Base-by-base conservation (phyloP, 2,329 filamentous ascomycete species). In the Aureobasidium subglaciale region DNA sequence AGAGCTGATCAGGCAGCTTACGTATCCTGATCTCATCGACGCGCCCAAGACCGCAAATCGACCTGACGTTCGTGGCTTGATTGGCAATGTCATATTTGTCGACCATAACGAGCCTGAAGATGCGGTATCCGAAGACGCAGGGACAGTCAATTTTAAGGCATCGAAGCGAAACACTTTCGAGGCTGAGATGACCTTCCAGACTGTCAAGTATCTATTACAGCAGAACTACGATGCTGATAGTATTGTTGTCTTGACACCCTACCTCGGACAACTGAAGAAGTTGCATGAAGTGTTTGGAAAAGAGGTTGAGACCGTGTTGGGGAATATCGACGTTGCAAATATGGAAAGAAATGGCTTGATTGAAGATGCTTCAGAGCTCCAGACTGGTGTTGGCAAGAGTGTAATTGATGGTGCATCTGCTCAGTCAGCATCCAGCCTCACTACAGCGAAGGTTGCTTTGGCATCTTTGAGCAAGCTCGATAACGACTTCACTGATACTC, bases 201-300 rank as follows among this genome's bases (percentile, higher is more conserved):
- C 88, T 0, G 81, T 88, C 0, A 75, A 75, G 0, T 85, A 90
- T 62, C 67, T 90, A 1, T 72, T 85, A 2, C 75, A 78, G 0
- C 86, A 90, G 63, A 85, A 85, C 0, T 89, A 90, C 62, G 68
- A 66, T 0, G 71, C 70, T 0, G 73, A 73, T 0, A 81, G 88
- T 3, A 85, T 90, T 57, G 84, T 85, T 0, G 80, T 91, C 0
- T 64, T 91, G 3, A 90, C 86, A 0, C 83, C 82, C 0, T 86
- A 86, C 56, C 67, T 76, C 0, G 81, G 80, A 0, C 83, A 86
- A 58, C 68, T 82, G 1, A 71, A 76, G 2, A 74, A 75, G 25
- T 70, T 86, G 2, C 75, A 76, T 2, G 62, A 64, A 2, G 66
- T 65, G 4, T 68, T 85, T 63, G 63, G 67, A 0, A 64, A 59